phyloP scores from a whole-genome alignment of 108 stramenopile species.

The Pseudonitzschia delicatissima region DNA sequence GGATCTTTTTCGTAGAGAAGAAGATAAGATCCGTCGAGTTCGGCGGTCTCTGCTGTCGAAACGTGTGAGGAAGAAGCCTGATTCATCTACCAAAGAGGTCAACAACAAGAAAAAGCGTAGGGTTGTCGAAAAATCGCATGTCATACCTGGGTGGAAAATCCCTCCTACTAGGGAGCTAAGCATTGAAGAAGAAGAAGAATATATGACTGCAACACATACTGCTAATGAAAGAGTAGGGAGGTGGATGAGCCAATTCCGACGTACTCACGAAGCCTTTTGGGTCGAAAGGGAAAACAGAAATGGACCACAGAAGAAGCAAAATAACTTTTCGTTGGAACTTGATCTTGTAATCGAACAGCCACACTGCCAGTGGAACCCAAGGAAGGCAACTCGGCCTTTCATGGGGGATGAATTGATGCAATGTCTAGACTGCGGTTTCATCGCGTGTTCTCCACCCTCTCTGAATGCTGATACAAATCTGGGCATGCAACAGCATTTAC shows the following conservation, averaged over 20 bases:
- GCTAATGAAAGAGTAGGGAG: slow-evolving; percentile 21
- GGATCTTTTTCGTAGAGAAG: slow-evolving; percentile 24
- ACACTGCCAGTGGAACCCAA: not conserved
- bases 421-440: slow-evolving; percentile 69
- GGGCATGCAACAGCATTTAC: slow-evolving; percentile 59
- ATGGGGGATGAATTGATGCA: slow-evolving; percentile 65
- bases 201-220: slow-evolving; percentile 1
- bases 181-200: slow-evolving; percentile 23
- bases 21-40: slow-evolving; percentile 26
- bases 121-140: slow-evolving; percentile 22
- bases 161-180: slow-evolving; percentile 8
- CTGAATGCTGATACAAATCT: slow-evolving; percentile 28
- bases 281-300: slow-evolving; percentile 8
- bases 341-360: not conserved
- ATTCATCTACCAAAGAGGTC: slow-evolving; percentile 9
- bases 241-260: slow-evolving; percentile 38
- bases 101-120: slow-evolving; percentile 22
- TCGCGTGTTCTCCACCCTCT: slow-evolving; percentile 53
- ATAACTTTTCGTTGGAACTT: not conserved
- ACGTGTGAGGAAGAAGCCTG: slow-evolving; percentile 21
- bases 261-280: slow-evolving; percentile 25
- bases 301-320: not conserved
- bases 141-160: slow-evolving; percentile 15
- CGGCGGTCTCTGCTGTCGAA: slow-evolving; percentile 20
- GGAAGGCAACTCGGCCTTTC: slow-evolving; percentile 8